A percentile compares a stretch with the other conserved stretches of the same genome.
phyloP scores from a whole-genome alignment of 176 grass and related monocot species.

The sorghum (Sorghum bicolor) region Sorghum_bicolor_NCBIv3 NC_012875.2:57822001-57822500 shows the following conservation, averaged over 20 bases:
- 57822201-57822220: background rate
- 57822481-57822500: slow-evolving; percentile 28
- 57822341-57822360: slow-evolving; percentile 44
- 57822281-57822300: slow-evolving; percentile 19
- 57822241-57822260: slow-evolving; percentile 2
- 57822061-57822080: slow-evolving; percentile 81
- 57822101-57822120: slow-evolving; percentile 28
- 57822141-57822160: slow-evolving; percentile 43
- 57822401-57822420: slow-evolving; percentile 51
- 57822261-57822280: slow-evolving; percentile 12
- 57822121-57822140: slow-evolving; percentile 17
- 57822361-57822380: slow-evolving; percentile 23
- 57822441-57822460: slow-evolving; percentile 51
- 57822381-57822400: slow-evolving; percentile 2
- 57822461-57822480: slow-evolving; percentile 9
- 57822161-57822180: slow-evolving; percentile 41
- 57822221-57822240: slow-evolving; percentile 18
- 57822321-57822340: background rate
- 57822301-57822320: too few relatives aligned
- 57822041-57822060: slow-evolving; percentile 81
- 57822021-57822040: slow-evolving; percentile 82
- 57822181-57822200: slow-evolving; percentile 8
- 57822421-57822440: slow-evolving; percentile 37
- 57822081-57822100: slow-evolving; percentile 76
- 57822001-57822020: slow-evolving; percentile 64